Evolutionary conservation across 371 early-diverging fungal genomes (phyloP).

Genomic region (Quaeritorhiza haematococci): DNA sequence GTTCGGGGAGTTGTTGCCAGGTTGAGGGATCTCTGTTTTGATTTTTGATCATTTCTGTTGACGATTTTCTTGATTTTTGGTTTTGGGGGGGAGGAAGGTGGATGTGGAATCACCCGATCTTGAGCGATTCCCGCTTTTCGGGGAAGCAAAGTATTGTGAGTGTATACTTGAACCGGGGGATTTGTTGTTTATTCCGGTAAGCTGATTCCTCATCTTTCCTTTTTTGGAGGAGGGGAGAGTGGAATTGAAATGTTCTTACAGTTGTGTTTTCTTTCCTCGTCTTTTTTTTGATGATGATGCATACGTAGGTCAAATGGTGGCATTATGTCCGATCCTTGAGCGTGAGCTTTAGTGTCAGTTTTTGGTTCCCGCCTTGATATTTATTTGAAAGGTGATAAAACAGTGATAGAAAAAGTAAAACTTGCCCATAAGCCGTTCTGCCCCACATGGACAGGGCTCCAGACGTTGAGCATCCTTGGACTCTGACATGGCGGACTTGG

Average conservation of each 20-base stretch:
- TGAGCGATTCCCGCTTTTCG: conserved; percentile 45
- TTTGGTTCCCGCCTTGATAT: too few species aligned
- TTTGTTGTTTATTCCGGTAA: conserved; percentile 83
- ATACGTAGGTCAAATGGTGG: conserved; percentile 72
- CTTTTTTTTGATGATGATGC: not conserved
- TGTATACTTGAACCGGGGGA: conserved; percentile 73
- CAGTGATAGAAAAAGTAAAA: too few species aligned
- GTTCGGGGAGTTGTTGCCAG: too few species aligned
- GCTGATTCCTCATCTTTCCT: conserved; percentile 12
- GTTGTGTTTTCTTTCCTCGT: conserved; percentile 3
- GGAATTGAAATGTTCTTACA: too few species aligned
- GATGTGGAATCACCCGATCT: conserved; percentile 63
- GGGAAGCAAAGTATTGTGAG: conserved; percentile 58
- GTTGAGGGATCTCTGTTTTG: too few species aligned
- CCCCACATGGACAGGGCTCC: too few species aligned
- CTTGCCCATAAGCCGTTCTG: too few species aligned
- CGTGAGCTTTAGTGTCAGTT: conserved; percentile 77
- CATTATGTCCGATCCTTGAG: conserved; percentile 80
- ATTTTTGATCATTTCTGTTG: too few species aligned
- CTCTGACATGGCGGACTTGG: too few species aligned
- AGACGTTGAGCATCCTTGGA: too few species aligned
- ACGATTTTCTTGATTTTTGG: too few species aligned
- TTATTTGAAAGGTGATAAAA: too few species aligned
- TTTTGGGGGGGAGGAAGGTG: conserved; percentile 37
- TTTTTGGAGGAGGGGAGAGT: not conserved